Percentiles rank a stretch among this genome's conserved stretches.
Evolutionary conservation across 208 protist species (phyloP).

Genomic region (Herpetomonas samuelpessoai): DNA sequence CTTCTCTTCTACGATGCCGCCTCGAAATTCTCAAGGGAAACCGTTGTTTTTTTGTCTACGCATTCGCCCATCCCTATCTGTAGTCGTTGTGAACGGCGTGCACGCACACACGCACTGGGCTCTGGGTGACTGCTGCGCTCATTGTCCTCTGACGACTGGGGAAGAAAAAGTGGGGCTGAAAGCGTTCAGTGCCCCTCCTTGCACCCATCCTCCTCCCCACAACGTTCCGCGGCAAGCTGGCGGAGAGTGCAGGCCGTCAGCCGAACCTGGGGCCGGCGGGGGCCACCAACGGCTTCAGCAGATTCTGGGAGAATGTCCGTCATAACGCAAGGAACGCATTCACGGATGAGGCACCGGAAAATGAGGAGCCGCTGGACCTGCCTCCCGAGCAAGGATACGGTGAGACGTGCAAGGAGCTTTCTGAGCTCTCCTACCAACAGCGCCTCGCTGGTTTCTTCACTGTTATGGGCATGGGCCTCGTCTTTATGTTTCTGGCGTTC

Average conservation of each 20-base stretch:
- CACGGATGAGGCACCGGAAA: conserved; percentile 48
- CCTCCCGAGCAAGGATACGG: conserved; percentile 46
- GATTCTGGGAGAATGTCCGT: conserved; percentile 56
- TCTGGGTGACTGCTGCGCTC: too few relatives aligned
- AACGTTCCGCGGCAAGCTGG: not conserved
- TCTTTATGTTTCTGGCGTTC: conserved; percentile 68
- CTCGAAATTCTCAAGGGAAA: too few relatives aligned
- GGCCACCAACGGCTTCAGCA: conserved; percentile 12
- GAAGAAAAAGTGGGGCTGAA: too few relatives aligned
- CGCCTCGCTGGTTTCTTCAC: conserved; percentile 83
- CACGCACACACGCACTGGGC: too few relatives aligned
- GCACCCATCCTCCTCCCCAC: not conserved
- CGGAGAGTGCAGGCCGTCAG: conserved; percentile 15
- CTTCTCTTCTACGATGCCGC: too few relatives aligned
- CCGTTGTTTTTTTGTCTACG: too few relatives aligned
- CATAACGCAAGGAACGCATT: conserved; percentile 40
- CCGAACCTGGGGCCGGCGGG: conserved; percentile 11
- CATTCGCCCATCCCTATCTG: too few relatives aligned
- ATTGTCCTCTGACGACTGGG: too few relatives aligned
- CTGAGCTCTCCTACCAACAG: conserved; percentile 76
- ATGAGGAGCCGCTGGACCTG: conserved; percentile 50
- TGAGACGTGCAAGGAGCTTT: conserved; percentile 59
- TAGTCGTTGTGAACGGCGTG: too few relatives aligned
- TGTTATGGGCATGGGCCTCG: conserved; percentile 76
- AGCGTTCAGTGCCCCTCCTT: not conserved